Conservation (phyloP, 2,329 filamentous ascomycete species). For the Phyllosticta capitalensis region DNA sequence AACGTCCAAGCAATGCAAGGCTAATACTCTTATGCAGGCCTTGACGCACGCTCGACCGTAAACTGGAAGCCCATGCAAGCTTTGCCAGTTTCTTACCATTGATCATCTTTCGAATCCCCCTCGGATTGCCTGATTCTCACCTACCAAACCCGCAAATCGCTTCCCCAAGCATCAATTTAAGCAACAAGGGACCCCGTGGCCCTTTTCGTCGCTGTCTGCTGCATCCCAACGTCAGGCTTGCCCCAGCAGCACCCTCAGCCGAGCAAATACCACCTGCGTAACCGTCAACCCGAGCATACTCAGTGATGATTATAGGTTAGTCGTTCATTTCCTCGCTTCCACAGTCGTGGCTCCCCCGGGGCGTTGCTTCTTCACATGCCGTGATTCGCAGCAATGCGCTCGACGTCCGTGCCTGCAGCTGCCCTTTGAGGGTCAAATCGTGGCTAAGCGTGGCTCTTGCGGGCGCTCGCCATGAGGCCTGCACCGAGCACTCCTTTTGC, state of each 20-base stretch:
- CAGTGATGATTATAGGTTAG: conserved; percentile 12
- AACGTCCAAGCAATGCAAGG: conserved; percentile 15
- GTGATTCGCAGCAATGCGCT: not conserved
- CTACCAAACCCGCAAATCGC: conserved; percentile 9
- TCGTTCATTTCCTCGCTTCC: not conserved
- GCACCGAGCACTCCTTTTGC: not conserved
- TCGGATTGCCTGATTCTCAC: conserved; percentile 22
- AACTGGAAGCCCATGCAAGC: conserved; percentile 17
- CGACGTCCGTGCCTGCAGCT: not conserved
- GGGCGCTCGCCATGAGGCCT: no score
- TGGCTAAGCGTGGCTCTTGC: not conserved
- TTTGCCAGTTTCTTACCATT: conserved; percentile 23
- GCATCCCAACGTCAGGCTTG: not conserved
- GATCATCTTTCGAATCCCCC: conserved; percentile 18
- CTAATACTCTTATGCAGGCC: conserved; percentile 25
- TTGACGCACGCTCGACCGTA: conserved; percentile 18
- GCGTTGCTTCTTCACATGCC: not conserved
- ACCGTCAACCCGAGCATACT: not conserved
- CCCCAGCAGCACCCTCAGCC: not conserved
- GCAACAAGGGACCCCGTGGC: conserved; percentile 2
- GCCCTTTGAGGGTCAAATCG: not conserved
- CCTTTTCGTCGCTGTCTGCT: not conserved
- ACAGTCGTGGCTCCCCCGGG: not conserved
- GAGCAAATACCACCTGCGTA: not conserved
- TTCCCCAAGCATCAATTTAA: not conserved